Percentiles rank a stretch among this genome's conserved stretches.
Evolutionary conservation across 1,139 yeast species (phyloP).

Genomic region (Scheffersomyces stambukii): DNA sequence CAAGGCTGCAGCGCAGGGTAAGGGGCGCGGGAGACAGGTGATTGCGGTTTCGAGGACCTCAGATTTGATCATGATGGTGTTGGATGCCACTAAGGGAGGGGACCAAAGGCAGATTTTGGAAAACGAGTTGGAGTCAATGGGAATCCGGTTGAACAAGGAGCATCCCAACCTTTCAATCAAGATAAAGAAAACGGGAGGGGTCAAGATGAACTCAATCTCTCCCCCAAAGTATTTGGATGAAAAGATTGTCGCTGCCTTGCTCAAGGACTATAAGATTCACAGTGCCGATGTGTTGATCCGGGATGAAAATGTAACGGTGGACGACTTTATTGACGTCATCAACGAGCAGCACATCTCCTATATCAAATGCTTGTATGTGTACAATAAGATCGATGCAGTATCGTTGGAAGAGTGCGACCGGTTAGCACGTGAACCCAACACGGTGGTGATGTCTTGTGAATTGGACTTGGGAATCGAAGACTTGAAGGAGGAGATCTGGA

Average conservation of each 20-base stretch:
- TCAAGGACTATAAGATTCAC: slow-evolving; percentile 85
- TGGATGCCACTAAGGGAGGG: slow-evolving; percentile 91
- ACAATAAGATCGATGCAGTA: slow-evolving; percentile 93
- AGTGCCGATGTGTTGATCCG: slow-evolving; percentile 90
- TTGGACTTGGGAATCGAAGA: slow-evolving; percentile 82
- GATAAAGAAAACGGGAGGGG: slow-evolving; percentile 85
- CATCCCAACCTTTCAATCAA: slow-evolving; percentile 80
- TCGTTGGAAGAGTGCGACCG: slow-evolving; percentile 92
- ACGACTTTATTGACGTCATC: slow-evolving; percentile 89
- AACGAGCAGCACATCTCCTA: slow-evolving; percentile 85
- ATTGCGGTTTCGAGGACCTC: slow-evolving; percentile 95
- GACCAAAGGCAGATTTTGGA: slow-evolving; percentile 87
- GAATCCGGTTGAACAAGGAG: slow-evolving; percentile 78
- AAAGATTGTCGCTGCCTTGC: slow-evolving; percentile 67
- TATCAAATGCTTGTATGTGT: slow-evolving; percentile 87
- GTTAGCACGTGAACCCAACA: slow-evolving; percentile 85
- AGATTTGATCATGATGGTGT: slow-evolving; percentile 85
- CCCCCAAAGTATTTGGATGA: slow-evolving; percentile 85
- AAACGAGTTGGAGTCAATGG: slow-evolving; percentile 88
- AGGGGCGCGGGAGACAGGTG: slow-evolving; percentile 96
- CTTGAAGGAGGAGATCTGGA: slow-evolving; percentile 90
- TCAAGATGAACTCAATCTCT: slow-evolving; percentile 72
- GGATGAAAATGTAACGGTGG: slow-evolving; percentile 86
- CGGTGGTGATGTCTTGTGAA: slow-evolving; percentile 92
- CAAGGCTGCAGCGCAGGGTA: slow-evolving; percentile 95